phyloP scores from a whole-genome alignment of 805 yeast genomes.

The Metschnikowia sp. region DNA sequence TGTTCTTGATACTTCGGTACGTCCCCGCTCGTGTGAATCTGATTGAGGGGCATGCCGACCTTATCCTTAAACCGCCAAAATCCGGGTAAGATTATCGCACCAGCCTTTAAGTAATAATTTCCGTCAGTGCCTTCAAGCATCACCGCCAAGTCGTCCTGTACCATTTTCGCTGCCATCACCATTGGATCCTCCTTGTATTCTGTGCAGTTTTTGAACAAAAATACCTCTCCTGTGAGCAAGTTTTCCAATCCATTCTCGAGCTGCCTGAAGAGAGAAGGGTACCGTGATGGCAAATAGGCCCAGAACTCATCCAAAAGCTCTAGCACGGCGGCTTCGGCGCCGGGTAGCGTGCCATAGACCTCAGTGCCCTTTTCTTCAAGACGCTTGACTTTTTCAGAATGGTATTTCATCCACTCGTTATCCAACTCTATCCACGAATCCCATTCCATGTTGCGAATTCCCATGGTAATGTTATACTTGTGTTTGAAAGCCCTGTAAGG shows the following conservation, averaged over 20 bases:
- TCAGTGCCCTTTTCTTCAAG: constrained; percentile 44
- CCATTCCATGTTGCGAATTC: constrained; percentile 60
- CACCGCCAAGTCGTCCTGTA: constrained; percentile 67
- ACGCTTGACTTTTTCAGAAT: constrained; percentile 49
- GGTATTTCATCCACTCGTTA: constrained; percentile 59
- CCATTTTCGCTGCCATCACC: constrained; percentile 52
- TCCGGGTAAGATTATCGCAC: constrained; percentile 63
- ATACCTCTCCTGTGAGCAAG: constrained; percentile 51
- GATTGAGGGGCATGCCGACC: constrained; percentile 49
- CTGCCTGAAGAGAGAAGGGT: constrained; percentile 50
- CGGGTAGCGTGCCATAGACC: constrained; percentile 48
- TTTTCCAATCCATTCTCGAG: constrained; percentile 49
- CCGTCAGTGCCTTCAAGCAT: constrained; percentile 62
- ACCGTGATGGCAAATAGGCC: constrained; percentile 51
- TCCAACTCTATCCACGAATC: constrained; percentile 66
- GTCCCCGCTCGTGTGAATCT: constrained; percentile 63
- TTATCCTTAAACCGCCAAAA: constrained; percentile 69
- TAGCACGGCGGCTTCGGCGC: constrained; percentile 51
- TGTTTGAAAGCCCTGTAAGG: constrained; percentile 70
- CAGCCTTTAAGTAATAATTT: constrained; percentile 54
- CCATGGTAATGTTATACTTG: constrained; percentile 65
- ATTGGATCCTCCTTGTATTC: constrained; percentile 47
- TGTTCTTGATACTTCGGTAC: constrained; percentile 63
- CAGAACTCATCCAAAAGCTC: constrained; percentile 55
- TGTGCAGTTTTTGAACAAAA: constrained; percentile 24